phyloP scores from a whole-genome alignment of 75 land plant species.

The Selaginella moellendorffii region DNA sequence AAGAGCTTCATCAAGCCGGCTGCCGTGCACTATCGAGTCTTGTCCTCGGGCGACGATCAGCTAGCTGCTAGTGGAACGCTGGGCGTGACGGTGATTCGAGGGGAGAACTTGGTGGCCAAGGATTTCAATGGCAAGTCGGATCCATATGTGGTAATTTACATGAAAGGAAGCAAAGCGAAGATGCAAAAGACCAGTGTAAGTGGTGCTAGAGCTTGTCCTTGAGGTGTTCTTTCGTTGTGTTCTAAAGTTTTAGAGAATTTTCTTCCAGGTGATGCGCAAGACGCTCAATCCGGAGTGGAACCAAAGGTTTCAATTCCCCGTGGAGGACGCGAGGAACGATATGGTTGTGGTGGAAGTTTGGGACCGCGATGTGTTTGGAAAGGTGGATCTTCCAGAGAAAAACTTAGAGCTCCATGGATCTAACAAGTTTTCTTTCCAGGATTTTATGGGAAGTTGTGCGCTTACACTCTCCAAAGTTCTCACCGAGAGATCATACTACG shows the following conservation, averaged over 20 bases:
- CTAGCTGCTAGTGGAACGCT: neutral
- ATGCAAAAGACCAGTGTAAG: neutral
- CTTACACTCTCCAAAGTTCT: neutral
- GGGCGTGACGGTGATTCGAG: neutral
- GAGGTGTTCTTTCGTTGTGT: neutral
- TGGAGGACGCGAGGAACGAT: neutral
- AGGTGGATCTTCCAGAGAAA: neutral
- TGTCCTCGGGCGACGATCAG: too few species aligned
- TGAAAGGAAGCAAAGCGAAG: neutral
- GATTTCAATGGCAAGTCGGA: conserved; percentile 8
- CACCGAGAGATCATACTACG: neutral
- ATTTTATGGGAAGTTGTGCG: conserved; percentile 1
- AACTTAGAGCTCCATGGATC: too few species aligned
- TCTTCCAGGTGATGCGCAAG: conserved; percentile 1
- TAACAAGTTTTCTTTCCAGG: neutral
- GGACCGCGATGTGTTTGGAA: conserved; percentile 6
- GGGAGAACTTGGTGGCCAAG: neutral
- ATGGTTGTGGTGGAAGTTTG: neutral
- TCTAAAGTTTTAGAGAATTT: neutral
- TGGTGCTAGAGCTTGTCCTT: too few species aligned
- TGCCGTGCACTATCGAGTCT: neutral
- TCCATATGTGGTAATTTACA: neutral
- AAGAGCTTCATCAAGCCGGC: neutral
- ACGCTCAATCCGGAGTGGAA: conserved; percentile 10
- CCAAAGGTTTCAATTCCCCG: conserved; percentile 2